Conservation (phyloP, 345 rosid genomes). For the Gossypioides kirkii region DNA sequence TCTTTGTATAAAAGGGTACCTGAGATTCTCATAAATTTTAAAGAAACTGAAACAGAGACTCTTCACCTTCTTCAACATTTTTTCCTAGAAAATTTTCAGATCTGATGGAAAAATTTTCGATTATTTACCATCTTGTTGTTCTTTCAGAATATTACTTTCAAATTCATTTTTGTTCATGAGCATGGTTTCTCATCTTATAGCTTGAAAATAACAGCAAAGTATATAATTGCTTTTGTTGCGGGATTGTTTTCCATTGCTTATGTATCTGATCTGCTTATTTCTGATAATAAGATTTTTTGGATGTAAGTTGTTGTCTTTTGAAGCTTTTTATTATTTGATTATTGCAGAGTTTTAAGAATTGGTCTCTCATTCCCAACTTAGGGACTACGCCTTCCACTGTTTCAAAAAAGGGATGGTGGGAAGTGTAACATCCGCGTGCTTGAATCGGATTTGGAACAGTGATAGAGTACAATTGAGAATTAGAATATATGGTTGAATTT, state of each 20-base stretch:
- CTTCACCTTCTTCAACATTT: too few species aligned
- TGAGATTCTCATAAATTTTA: too few species aligned
- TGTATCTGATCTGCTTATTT: conserved; percentile 37
- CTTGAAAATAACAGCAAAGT: conserved; percentile 43
- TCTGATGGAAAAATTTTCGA: too few species aligned
- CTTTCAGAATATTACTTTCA: not conserved
- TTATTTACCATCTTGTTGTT: not conserved
- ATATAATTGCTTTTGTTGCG: conserved; percentile 45
- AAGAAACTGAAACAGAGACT: too few species aligned
- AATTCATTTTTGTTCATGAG: not conserved
- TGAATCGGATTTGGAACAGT: too few species aligned
- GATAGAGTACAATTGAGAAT: too few species aligned
- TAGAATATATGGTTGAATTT: too few species aligned
- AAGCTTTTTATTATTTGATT: not conserved
- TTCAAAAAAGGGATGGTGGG: conserved; percentile 71
- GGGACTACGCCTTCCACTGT: conserved; percentile 74
- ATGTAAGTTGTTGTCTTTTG: conserved; percentile 34
- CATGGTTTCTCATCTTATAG: conserved; percentile 14
- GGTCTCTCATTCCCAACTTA: conserved; percentile 18
- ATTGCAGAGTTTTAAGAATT: not conserved
- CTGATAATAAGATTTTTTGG: conserved; percentile 81
- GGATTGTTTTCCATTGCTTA: conserved; percentile 66
- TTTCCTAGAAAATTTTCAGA: too few species aligned
- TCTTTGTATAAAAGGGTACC: too few species aligned
- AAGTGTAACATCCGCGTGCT: too few species aligned